Base-by-base conservation (phyloP, 306 rosid genomes). In the Dalbergia oliveri region DNA sequence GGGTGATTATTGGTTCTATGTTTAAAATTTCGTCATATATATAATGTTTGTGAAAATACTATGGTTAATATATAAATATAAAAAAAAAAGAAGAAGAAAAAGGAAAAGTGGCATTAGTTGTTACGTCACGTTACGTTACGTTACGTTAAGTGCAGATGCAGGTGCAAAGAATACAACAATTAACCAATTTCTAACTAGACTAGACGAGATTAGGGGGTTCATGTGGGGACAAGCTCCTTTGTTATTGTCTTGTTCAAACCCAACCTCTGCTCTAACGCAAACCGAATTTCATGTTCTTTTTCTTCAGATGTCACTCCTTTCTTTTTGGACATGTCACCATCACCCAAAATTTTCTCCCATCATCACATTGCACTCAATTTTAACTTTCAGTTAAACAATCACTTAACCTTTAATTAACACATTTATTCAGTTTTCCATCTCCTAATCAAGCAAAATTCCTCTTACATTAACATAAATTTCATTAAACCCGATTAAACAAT, bases 261-360 rank as follows among this genome's bases (percentile, higher is more conserved):
- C 18, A 47, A 79, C 1, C 56, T 54, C 10, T 19, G 3, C 31
- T 26, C 8, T 14, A 47, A 47, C 15, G 4, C n/a, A 47, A 50
- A 34, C 50, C 69, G 44, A 58, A 33, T 7, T 60, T 26, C 37
- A 26, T 49, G 44, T 69, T 69, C 9, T 47, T 47, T 45, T 35
- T 12, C 31, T 35, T 12, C 47, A 2, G 39, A 6, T 1, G 13
- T 26, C 9, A 15, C 45, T 62, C 35, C 18, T 11, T 12, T 2
- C 66, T 66, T 11, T 10, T 26, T 5, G 33, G 49, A 23, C 69
- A 79, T 34, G 82, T 76, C 72, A 34, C 4, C 62, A 8, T 35
- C 72, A 49, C 9, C 35, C 35, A 31, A 62, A 62, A 10, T 16
- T 16, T n/a, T 63, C 34, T 5, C 69, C 61, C 57, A 11, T 11